These are phyloP conservation scores for Yamadazyma songkhlaensis DNA, from an alignment of 1,139 yeast genomes.

Conservation along the genomic window DNA sequence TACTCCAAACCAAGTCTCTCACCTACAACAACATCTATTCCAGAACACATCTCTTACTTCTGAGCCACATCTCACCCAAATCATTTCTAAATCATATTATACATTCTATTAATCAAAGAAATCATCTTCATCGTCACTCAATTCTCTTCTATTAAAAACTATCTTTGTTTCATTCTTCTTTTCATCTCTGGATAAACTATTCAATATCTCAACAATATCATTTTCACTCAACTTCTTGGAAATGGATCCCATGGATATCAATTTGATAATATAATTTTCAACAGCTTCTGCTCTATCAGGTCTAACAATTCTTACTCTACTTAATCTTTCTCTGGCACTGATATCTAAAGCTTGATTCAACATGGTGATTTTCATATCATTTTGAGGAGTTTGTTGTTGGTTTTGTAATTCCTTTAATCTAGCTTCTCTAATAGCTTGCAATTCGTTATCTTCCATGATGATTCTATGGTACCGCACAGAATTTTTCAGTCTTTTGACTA, in stretches of 20 bases:
- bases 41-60: too few species aligned
- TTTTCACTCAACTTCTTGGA: conserved; percentile 69
- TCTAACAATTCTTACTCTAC: conserved; percentile 83
- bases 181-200: conserved; percentile 80
- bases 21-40: too few species aligned
- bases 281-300: conserved; percentile 90
- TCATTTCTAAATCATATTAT: too few species aligned
- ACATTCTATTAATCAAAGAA: conserved; percentile 24
- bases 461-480: not conserved
- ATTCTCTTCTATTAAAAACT: conserved; percentile 26
- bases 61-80: too few species aligned
- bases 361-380: conserved; percentile 36
- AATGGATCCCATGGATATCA: conserved; percentile 79
- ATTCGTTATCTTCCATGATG: conserved; percentile 71
- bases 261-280: conserved; percentile 72
- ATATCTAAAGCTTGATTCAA: conserved; percentile 74
- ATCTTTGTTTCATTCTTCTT: conserved; percentile 63
- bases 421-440: conserved; percentile 86
- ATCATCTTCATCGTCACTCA: conserved; percentile 28
- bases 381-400: conserved; percentile 22
- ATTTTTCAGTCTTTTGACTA: too few species aligned
- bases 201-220: conserved; percentile 79
- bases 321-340: conserved; percentile 82
- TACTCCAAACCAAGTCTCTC: too few species aligned
- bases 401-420: conserved; percentile 78